Percentiles rank a stretch among this genome's conserved stretches.
Evolutionary conservation across 306 rosid species (phyloP).

Genomic region (Casuarina glauca): DNA sequence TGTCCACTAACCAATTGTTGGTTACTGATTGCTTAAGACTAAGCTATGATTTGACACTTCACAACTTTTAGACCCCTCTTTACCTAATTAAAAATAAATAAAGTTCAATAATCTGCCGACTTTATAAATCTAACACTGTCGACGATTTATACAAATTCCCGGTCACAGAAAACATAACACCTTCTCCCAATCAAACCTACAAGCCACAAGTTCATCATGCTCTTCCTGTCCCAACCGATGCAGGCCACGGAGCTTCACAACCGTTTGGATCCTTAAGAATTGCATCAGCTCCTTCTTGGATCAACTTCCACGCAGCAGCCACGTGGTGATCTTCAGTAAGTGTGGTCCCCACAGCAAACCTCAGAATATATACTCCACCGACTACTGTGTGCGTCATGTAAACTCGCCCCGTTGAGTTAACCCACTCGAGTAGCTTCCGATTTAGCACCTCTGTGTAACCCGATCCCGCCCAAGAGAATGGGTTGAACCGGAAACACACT

Average conservation of each 20-base stretch:
- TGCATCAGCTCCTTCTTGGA: slow-evolving; percentile 29
- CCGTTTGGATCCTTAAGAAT: background rate
- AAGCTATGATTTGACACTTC: too few species aligned
- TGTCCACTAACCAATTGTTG: too few species aligned
- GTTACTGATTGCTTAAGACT: too few species aligned
- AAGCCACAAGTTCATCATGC: too few species aligned
- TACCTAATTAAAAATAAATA: too few species aligned
- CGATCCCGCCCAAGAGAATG: background rate
- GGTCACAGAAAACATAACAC: too few species aligned
- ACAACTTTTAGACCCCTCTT: too few species aligned
- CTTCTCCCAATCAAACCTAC: too few species aligned
- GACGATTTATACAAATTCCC: too few species aligned
- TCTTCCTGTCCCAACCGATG: background rate
- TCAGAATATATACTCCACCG: slow-evolving; percentile 33
- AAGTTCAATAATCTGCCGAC: too few species aligned
- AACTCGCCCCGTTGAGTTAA: slow-evolving; percentile 27
- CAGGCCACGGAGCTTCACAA: background rate
- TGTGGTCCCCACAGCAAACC: slow-evolving; percentile 39
- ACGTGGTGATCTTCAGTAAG: slow-evolving; percentile 36
- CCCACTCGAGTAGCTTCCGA: slow-evolving; percentile 37
- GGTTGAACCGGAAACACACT: slow-evolving; percentile 58
- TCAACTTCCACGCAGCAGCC: slow-evolving; percentile 33
- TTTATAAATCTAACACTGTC: too few species aligned
- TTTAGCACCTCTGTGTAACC: slow-evolving; percentile 25
- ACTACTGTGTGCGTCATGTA: slow-evolving; percentile 41